Evolutionary conservation across 1,284 basidiomycete genomes (phyloP).

Genomic region (Ustilago nuda): DNA sequence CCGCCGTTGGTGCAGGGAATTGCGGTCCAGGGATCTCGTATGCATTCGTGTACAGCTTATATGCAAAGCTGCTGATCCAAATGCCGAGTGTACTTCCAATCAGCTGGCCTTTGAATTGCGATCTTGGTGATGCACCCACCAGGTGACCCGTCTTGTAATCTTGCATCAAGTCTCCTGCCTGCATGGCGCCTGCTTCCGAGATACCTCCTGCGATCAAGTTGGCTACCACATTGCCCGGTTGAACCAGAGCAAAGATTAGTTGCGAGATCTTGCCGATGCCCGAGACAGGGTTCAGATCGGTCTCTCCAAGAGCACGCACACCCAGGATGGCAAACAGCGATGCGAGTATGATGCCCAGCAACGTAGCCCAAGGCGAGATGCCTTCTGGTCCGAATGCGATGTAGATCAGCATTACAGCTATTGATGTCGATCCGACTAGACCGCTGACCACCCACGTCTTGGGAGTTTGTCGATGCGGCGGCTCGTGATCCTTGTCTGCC

Average conservation of each 20-base stretch:
- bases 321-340: slow-evolving; percentile 84
- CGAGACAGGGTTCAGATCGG: slow-evolving; percentile 74
- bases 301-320: slow-evolving; percentile 64
- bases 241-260: slow-evolving; percentile 90
- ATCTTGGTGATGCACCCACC: slow-evolving; percentile 72
- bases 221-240: slow-evolving; percentile 86
- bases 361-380: slow-evolving; percentile 92
- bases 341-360: slow-evolving; percentile 85
- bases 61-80: slow-evolving; percentile 86
- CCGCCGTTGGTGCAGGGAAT: slow-evolving; percentile 93
- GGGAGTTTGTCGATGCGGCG: slow-evolving; percentile 83
- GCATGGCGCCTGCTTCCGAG: slow-evolving; percentile 93
- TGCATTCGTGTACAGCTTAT: slow-evolving; percentile 84
- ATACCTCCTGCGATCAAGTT: slow-evolving; percentile 97
- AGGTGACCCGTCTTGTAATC: slow-evolving; percentile 95
- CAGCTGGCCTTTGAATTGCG: slow-evolving; percentile 70
- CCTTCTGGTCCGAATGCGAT: slow-evolving; percentile 86
- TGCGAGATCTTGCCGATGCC: slow-evolving; percentile 95
- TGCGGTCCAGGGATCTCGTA: slow-evolving; percentile 82
- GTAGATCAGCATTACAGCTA: slow-evolving; percentile 85
- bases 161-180: slow-evolving; percentile 98
- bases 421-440: slow-evolving; percentile 75
- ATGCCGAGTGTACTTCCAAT: slow-evolving; percentile 78
- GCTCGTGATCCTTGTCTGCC: slow-evolving; percentile 77
- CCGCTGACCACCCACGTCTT: slow-evolving; percentile 81